Evolutionary conservation across 129 eudicot genomes (phyloP), one percentile per base, ranked within the genome.

Genomic region (Dittrichia graveolens): DNA sequence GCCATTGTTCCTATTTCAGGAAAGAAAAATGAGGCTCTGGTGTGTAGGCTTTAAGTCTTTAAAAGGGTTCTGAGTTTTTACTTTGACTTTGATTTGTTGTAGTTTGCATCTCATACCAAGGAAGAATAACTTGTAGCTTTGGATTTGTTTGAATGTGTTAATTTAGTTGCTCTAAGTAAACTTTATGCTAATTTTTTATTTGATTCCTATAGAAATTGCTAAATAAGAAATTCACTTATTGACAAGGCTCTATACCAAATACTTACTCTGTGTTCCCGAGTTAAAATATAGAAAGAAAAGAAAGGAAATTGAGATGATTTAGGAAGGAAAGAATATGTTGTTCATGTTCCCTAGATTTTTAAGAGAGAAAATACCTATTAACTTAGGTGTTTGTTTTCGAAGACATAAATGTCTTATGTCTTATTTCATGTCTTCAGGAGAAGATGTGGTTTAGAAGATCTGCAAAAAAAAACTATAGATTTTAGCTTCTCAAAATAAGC

Each of bases 81-180:
- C 18, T 35, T 66, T 45, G 46, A 43, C 34, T 75, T 73, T 39
- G 31, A 16, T 61, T 10, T 65, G 73, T 53, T 64, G 53, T 43
- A 75, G 68, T 78, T 62, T 78, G 66, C 76, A 61, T 77, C 76
- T 69, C 71, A 60, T 60, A 64, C 54, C 71, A 77, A 53, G 53
- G 64, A 78, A 78, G 64, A 78, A 78, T 78, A 63, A 71, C 78
- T 78, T 71, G 78, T 78, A 71, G 82, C 61, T 54, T 55, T 78
- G 77, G 78, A 62, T 71, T 44, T 71, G 77, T 78, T 56, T 53
- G 73, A 75, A 39, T 78, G 82, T 71, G 67, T 54, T 71, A 64
- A 78, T 71, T 78, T 78, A 78, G 12, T 62, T 43, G 43, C 14
- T 67, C 74, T 45, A 16, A 56, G 15, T 76, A 42, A 71, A 50